These are phyloP conservation scores for Darksidea phi DNA, from an alignment of 495 filamentous ascomycete species.

Conservation along the genomic window DNA sequence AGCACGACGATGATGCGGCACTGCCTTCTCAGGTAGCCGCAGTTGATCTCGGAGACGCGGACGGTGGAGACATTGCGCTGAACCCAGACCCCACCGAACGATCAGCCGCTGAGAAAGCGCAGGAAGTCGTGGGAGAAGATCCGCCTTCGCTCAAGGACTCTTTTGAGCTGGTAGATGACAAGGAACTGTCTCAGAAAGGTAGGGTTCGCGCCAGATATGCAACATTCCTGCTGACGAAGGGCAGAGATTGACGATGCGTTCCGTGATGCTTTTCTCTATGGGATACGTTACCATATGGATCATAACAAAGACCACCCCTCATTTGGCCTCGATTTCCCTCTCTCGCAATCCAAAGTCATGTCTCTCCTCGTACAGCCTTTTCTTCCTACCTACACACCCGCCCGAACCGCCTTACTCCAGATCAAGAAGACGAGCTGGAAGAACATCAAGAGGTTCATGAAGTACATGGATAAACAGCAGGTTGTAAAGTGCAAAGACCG, in stretches of 20 bases:
- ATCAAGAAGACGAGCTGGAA: slow-evolving; percentile 79
- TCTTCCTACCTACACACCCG: slow-evolving; percentile 58
- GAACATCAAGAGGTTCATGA: slow-evolving; percentile 72
- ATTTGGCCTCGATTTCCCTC: slow-evolving; percentile 59
- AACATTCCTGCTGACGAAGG: slow-evolving; percentile 9
- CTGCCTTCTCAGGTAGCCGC: slow-evolving; percentile 31
- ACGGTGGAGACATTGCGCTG: slow-evolving; percentile 49
- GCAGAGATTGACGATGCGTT: slow-evolving; percentile 70
- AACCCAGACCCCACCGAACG: slow-evolving; percentile 25
- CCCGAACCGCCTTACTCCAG: slow-evolving; percentile 58
- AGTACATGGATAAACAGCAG: slow-evolving; percentile 63
- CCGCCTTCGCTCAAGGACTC: slow-evolving; percentile 28
- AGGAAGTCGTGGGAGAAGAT: slow-evolving; percentile 42
- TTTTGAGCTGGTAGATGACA: slow-evolving; percentile 42
- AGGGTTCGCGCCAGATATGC: background rate
- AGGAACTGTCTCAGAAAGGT: slow-evolving; percentile 60
- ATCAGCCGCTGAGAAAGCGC: slow-evolving; percentile 31
- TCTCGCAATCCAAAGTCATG: slow-evolving; percentile 65
- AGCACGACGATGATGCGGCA: slow-evolving; percentile 27
- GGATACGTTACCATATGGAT: slow-evolving; percentile 53
- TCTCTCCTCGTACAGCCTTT: slow-evolving; percentile 66
- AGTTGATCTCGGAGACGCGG: slow-evolving; percentile 42
- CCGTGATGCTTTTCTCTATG: slow-evolving; percentile 65
- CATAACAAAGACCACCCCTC: slow-evolving; percentile 54
- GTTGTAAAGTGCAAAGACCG: slow-evolving; percentile 67